Evolutionary conservation across 352 stramenopile genomes (phyloP).

Genomic region (Globisporangium spiculum): DNA sequence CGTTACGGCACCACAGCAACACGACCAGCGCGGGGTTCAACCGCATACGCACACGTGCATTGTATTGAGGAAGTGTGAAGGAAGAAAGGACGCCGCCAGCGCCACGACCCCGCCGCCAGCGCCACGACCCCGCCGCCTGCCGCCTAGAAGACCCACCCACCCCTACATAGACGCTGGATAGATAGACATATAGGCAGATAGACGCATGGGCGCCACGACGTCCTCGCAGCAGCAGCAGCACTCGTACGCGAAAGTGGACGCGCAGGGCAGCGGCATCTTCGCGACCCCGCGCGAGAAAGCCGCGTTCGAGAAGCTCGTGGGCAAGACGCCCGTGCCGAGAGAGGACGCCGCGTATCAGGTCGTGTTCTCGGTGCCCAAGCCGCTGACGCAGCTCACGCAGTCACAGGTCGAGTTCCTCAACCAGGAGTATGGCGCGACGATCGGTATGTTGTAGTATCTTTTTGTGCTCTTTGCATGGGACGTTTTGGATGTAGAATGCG

Average conservation of each 20-base stretch:
- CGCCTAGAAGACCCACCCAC: not conserved
- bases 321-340: constrained; percentile 36
- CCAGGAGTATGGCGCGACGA: constrained; percentile 52
- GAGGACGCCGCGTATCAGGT: constrained; percentile 55
- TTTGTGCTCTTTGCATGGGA: not conserved
- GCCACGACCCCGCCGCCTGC: no score
- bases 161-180: not conserved
- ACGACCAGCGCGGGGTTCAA: not conserved
- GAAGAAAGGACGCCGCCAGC: not conserved
- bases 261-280: constrained; percentile 33
- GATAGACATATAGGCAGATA: not conserved
- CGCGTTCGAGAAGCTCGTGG: constrained; percentile 77
- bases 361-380: constrained; percentile 36
- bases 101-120: no score
- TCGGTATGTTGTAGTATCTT: constrained; percentile 35
- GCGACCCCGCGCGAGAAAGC: constrained; percentile 44
- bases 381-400: constrained; percentile 56
- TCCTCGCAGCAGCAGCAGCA: constrained; percentile 25
- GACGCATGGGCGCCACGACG: constrained; percentile 40
- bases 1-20: not conserved
- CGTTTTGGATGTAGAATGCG: not conserved
- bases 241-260: constrained; percentile 13
- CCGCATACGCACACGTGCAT: not conserved
- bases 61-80: not conserved
- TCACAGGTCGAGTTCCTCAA: constrained; percentile 56